These are phyloP conservation scores for Metschnikowia cerradonensis DNA, from an alignment of 805 yeast species.

Conservation along the genomic window DNA sequence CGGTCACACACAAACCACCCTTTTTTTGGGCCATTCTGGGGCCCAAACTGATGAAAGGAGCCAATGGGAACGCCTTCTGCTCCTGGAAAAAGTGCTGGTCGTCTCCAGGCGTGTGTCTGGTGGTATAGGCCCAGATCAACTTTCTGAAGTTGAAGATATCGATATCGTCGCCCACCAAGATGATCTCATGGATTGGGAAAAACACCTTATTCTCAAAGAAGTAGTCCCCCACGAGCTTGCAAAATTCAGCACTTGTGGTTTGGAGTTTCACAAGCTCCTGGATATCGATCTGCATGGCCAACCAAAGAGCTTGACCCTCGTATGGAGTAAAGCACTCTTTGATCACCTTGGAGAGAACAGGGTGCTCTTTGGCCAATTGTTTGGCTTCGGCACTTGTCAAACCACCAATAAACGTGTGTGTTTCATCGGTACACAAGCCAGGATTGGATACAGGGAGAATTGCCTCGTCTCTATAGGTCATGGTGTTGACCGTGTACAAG, in stretches of 20 bases:
- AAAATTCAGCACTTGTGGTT: slow-evolving; percentile 16
- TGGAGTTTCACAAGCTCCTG: slow-evolving; percentile 18
- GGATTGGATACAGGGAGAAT: slow-evolving; percentile 25
- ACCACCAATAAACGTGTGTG: slow-evolving; percentile 25
- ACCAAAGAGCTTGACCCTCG: slow-evolving; percentile 22
- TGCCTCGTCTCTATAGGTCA: slow-evolving; percentile 21
- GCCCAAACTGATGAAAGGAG: slow-evolving; percentile 20
- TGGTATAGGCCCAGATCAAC: slow-evolving; percentile 24
- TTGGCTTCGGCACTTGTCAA: slow-evolving; percentile 17
- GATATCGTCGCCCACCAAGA: slow-evolving; percentile 24
- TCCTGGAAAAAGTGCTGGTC: slow-evolving; percentile 19
- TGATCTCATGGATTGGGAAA: slow-evolving; percentile 20
- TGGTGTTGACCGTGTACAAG: slow-evolving; percentile 19
- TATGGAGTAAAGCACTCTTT: slow-evolving; percentile 23
- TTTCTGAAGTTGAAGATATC: slow-evolving; percentile 23
- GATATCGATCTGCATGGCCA: slow-evolving; percentile 19
- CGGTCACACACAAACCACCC: slow-evolving; percentile 24
- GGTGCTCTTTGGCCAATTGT: slow-evolving; percentile 9
- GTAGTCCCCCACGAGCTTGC: slow-evolving; percentile 18
- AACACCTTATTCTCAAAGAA: slow-evolving; percentile 15
- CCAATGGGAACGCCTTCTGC: slow-evolving; percentile 18
- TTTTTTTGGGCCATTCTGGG: slow-evolving; percentile 12
- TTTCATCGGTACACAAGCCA: slow-evolving; percentile 24
- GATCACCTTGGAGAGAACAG: slow-evolving; percentile 12
- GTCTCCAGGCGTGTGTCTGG: slow-evolving; percentile 23